Percentiles rank a stretch among this genome's conserved stretches.
Evolutionary conservation across 1,139 yeast genomes (phyloP).

Genomic region (Kluyveromyces sp.): DNA sequence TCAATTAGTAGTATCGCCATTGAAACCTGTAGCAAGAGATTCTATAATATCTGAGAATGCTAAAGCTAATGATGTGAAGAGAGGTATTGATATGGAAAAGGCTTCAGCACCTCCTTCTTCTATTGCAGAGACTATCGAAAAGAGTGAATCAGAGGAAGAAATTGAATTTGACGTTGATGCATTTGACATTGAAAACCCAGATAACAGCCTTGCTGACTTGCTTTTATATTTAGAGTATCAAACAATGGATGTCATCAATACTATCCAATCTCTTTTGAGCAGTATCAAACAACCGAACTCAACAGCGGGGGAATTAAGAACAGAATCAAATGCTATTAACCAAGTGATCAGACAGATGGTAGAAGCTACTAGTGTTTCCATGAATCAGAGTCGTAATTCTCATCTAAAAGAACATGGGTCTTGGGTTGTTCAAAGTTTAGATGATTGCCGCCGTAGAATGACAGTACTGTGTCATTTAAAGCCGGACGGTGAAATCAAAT

Average conservation of each 20-base stretch:
- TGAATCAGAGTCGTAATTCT: constrained; percentile 76
- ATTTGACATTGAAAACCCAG: constrained; percentile 80
- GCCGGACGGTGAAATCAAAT: constrained; percentile 27
- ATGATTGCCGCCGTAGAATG: constrained; percentile 81
- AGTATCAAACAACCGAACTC: constrained; percentile 73
- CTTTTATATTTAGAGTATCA: constrained; percentile 86
- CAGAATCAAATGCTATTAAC: constrained; percentile 66
- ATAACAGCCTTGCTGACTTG: constrained; percentile 77
- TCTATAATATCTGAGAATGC: neutral
- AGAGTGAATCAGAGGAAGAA: constrained; percentile 7
- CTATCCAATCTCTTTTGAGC: constrained; percentile 74
- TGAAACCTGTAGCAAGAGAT: neutral
- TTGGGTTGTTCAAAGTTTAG: constrained; percentile 81
- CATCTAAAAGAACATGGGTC: constrained; percentile 84
- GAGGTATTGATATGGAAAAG: neutral
- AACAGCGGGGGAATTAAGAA: constrained; percentile 65
- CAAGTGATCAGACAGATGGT: constrained; percentile 79
- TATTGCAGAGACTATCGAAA: neutral
- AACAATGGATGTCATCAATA: constrained; percentile 83
- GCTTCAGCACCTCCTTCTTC: neutral
- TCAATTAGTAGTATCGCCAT: neutral
- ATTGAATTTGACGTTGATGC: constrained; percentile 54
- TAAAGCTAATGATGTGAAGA: neutral
- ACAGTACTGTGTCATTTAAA: constrained; percentile 48
- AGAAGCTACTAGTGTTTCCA: constrained; percentile 79